Percentiles rank a stretch among this genome's conserved stretches.
Conservation (phyloP, 108 stramenopile species). For the Pseudonitzschia multiseries region DNA sequence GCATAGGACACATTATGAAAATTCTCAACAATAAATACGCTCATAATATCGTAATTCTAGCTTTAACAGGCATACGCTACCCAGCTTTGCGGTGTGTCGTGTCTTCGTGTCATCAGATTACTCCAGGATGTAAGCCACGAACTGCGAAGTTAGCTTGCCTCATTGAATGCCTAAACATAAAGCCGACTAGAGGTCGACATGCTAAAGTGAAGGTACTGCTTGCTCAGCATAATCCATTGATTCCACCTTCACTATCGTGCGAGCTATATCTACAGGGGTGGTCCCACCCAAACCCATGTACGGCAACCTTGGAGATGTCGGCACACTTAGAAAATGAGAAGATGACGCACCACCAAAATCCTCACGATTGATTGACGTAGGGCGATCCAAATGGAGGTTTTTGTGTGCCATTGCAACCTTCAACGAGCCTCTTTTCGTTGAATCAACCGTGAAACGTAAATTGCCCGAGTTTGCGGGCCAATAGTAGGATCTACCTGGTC, state of each 20-base stretch:
- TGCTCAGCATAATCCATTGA: background rate
- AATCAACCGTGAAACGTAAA: constrained; percentile 51
- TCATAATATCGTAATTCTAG: no score
- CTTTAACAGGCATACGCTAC: no score
- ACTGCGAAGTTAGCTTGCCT: no score
- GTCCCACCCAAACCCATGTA: constrained; percentile 29
- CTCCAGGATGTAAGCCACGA: no score
- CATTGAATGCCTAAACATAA: no score
- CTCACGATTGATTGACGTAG: constrained; percentile 47
- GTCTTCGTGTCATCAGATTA: no score
- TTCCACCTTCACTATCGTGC: background rate
- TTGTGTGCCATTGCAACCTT: constrained; percentile 74
- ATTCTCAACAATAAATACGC: no score
- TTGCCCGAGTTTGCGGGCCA: constrained; percentile 52
- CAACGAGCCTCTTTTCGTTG: constrained; percentile 57
- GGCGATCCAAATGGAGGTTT: constrained; percentile 59
- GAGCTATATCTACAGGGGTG: constrained; percentile 1
- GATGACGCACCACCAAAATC: constrained; percentile 29
- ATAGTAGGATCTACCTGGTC: constrained; percentile 65
- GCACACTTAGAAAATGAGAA: constrained; percentile 25
- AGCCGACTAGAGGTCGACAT: background rate
- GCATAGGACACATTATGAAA: no score
- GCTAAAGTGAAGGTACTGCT: background rate
- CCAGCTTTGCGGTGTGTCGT: no score
- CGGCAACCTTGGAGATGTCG: constrained; percentile 39